A percentile compares a stretch with the other conserved stretches of the same genome.
Conservation (phyloP, 2,329 filamentous ascomycete genomes). For the Atkinsonella texensis region DNA sequence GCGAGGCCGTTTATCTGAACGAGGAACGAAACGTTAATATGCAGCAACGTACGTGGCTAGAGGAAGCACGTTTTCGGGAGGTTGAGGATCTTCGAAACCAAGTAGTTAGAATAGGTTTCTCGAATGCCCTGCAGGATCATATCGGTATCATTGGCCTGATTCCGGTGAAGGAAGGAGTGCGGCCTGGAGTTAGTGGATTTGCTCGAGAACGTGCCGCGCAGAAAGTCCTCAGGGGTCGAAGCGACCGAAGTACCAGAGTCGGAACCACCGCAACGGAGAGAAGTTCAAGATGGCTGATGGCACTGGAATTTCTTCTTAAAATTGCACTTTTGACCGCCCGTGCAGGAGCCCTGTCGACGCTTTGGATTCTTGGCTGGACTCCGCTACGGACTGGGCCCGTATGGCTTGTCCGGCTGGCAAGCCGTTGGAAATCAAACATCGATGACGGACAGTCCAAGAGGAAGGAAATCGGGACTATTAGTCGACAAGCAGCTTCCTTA, state of each 20-base stretch:
- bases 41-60: constrained; percentile 75
- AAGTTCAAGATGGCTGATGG: constrained; percentile 67
- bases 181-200: constrained; percentile 44
- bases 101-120: constrained; percentile 33
- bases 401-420: constrained; percentile 46
- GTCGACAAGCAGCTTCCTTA: background rate
- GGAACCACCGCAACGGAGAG: constrained; percentile 72
- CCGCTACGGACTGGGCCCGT: constrained; percentile 22
- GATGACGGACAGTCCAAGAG: background rate
- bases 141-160: constrained; percentile 43
- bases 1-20: constrained; percentile 90
- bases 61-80: constrained; percentile 73
- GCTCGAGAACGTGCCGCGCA: constrained; percentile 58
- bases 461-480: background rate
- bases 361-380: constrained; percentile 47
- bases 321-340: constrained; percentile 40
- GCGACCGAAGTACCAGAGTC: constrained; percentile 36
- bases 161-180: constrained; percentile 36
- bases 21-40: constrained; percentile 70
- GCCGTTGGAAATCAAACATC: constrained; percentile 5
- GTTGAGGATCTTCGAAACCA: constrained; percentile 49
- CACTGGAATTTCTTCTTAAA: constrained; percentile 61
- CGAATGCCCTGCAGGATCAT: constrained; percentile 37
- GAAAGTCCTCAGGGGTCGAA: constrained; percentile 35
- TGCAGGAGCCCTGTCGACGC: constrained; percentile 17